Evolutionary conservation across 192 early-diverging fungal genomes (phyloP).

Genomic region (Backusella sp.): DNA sequence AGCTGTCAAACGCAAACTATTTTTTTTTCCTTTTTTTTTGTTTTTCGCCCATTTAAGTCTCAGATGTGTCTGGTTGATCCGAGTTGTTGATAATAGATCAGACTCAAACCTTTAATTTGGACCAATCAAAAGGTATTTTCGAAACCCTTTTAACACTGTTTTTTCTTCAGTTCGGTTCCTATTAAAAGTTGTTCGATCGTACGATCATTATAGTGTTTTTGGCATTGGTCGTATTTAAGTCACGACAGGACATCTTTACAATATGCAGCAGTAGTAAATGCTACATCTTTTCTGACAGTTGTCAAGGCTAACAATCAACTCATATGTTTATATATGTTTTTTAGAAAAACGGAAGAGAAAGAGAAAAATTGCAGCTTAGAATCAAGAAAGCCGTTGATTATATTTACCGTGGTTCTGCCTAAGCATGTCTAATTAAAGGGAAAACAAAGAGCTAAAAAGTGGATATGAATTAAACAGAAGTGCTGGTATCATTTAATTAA

Average conservation of each 20-base stretch:
- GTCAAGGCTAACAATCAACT: neutral
- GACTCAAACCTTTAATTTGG: slow-evolving; percentile 1
- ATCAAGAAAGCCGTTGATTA: neutral
- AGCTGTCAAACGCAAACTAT: neutral
- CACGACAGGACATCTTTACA: neutral
- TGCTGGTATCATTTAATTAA: neutral
- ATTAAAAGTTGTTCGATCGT: neutral
- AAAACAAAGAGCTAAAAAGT: neutral
- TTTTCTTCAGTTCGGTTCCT: neutral
- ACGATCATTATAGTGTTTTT: neutral
- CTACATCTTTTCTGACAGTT: neutral
- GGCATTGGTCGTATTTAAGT: neutral
- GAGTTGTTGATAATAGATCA: slow-evolving; percentile 1
- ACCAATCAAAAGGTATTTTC: neutral
- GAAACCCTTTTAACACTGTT: neutral
- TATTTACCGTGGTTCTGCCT: neutral
- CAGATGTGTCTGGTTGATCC: neutral
- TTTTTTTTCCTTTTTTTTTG: neutral
- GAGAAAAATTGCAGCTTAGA: neutral
- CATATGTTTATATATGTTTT: neutral
- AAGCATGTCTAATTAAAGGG: neutral
- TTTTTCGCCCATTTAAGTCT: neutral
- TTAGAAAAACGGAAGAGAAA: neutral
- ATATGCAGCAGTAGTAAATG: neutral
- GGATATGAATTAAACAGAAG: neutral